A percentile compares a stretch with the other conserved stretches of the same genome.
Evolutionary conservation across 345 rosid species (phyloP).

Genomic region (Citrus trifoliata): DNA sequence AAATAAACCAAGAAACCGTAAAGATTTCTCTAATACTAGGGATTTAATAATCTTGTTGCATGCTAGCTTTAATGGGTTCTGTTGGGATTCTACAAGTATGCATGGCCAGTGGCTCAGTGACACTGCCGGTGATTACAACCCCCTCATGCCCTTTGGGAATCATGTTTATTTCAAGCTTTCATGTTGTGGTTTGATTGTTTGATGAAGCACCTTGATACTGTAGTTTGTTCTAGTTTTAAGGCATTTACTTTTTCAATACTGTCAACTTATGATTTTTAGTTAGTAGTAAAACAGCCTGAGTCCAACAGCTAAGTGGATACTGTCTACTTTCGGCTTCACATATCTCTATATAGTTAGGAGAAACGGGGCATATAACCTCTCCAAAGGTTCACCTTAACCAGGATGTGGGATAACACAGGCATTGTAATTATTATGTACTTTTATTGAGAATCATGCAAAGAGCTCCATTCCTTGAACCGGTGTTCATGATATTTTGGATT

Average conservation of each 20-base stretch:
- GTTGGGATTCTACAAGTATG: neutral
- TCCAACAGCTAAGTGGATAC: too few species aligned
- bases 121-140: too few species aligned
- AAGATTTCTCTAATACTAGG: neutral
- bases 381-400: too few species aligned
- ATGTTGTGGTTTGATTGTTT: neutral
- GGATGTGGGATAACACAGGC: too few species aligned
- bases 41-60: neutral
- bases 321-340: too few species aligned
- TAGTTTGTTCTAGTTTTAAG: neutral
- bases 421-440: neutral
- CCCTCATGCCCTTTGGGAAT: neutral
- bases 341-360: too few species aligned
- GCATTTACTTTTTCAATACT: neutral
- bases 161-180: neutral
- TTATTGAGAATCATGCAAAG: neutral
- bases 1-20: neutral
- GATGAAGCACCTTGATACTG: neutral
- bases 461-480: neutral
- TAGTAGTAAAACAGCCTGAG: too few species aligned
- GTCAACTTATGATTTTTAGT: neutral
- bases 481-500: neutral
- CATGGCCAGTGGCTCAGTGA: neutral
- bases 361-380: too few species aligned
- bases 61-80: neutral